phyloP scores from a whole-genome alignment of 306 rosid genomes.

The Pyrus bretschneideri region DNA sequence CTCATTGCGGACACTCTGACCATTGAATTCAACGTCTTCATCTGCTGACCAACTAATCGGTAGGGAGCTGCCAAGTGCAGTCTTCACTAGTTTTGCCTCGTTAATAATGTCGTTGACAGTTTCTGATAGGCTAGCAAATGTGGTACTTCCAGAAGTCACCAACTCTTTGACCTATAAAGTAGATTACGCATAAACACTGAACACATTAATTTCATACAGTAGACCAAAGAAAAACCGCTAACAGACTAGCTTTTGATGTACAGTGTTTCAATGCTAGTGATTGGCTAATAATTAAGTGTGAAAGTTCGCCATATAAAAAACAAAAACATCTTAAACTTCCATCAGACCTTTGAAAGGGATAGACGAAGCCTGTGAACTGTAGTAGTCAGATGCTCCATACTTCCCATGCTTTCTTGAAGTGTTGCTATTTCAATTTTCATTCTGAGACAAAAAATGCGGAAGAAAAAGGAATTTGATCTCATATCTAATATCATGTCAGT shows the following conservation, averaged over 20 bases:
- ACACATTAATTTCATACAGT: neutral
- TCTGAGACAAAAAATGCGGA: constrained; percentile 25
- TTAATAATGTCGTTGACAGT: constrained; percentile 43
- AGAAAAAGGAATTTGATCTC: constrained; percentile 4
- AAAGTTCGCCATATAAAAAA: neutral
- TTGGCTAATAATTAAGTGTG: neutral
- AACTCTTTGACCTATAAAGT: constrained; percentile 54
- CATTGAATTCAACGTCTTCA: constrained; percentile 28
- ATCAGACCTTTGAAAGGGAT: constrained; percentile 58
- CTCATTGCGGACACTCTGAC: constrained; percentile 28
- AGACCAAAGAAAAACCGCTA: neutral
- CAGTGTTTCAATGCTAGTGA: neutral
- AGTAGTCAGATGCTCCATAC: constrained; percentile 64
- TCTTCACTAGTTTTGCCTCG: constrained; percentile 74
- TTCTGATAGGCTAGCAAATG: constrained; percentile 32
- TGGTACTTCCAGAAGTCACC: constrained; percentile 30
- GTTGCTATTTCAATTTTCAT: constrained; percentile 85
- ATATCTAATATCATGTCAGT: constrained; percentile 4
- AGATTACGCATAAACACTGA: constrained; percentile 2
- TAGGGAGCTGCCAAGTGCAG: constrained; percentile 89
- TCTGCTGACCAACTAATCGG: constrained; percentile 85
- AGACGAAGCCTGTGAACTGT: constrained; percentile 77
- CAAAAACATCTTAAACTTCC: neutral
- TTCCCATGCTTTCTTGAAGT: constrained; percentile 77
- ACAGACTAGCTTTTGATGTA: neutral